Evolutionary conservation across 2,329 filamentous ascomycete genomes (phyloP).

Genomic region (Cladosporium sp.): DNA sequence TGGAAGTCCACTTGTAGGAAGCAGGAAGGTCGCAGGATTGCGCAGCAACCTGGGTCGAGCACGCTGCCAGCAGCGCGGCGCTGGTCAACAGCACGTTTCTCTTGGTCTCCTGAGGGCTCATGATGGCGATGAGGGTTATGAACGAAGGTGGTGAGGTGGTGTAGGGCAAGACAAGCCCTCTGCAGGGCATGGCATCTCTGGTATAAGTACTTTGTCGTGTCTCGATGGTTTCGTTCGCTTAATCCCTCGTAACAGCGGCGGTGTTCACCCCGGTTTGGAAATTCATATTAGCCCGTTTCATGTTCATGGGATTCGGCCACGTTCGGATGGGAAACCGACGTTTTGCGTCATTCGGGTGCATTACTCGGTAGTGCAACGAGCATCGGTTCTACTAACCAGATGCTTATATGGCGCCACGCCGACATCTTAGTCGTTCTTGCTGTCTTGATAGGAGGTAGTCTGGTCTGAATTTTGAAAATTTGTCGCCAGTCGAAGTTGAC

Average conservation of each 20-base stretch:
- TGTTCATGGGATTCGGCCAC: not conserved
- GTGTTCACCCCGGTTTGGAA: constrained; percentile 1
- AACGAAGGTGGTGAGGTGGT: not conserved
- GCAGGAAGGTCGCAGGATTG: constrained; percentile 50
- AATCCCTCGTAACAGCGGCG: constrained; percentile 2
- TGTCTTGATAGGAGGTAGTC: too few relatives aligned
- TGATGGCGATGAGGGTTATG: constrained; percentile 4
- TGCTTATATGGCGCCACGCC: too few relatives aligned
- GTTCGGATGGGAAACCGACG: not conserved
- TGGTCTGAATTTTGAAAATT: not conserved
- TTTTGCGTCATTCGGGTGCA: not conserved
- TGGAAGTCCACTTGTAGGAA: constrained; percentile 49
- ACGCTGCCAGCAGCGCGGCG: constrained; percentile 11
- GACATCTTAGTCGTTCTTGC: too few relatives aligned
- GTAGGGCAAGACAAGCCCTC: constrained; percentile 8
- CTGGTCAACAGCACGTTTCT: constrained; percentile 11
- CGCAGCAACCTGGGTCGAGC: not conserved
- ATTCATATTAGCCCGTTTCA: not conserved
- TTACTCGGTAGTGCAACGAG: not conserved
- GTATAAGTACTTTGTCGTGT: constrained; percentile 7
- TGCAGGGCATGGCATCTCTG: constrained; percentile 1
- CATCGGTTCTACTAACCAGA: too few relatives aligned
- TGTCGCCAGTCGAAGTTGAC: too few relatives aligned
- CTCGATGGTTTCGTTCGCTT: not conserved
- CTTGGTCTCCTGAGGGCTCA: constrained; percentile 7